Evolutionary conservation across 1,139 yeast genomes (phyloP).

Genomic region (Candida labiduridarum): DNA sequence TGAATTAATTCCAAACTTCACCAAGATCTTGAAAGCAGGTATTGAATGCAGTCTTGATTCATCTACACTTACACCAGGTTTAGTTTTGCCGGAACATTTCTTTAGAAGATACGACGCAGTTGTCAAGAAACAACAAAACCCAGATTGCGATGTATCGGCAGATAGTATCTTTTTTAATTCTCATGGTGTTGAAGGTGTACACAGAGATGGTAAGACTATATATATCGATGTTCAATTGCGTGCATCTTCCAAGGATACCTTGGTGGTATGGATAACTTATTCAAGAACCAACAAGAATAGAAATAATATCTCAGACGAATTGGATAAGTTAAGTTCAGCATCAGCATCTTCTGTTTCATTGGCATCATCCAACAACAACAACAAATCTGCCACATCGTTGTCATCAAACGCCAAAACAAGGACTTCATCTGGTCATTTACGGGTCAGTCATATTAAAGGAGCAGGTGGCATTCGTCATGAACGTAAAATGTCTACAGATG

Average conservation of each 20-base stretch:
- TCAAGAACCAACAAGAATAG: constrained; percentile 48
- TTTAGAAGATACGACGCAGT: constrained; percentile 61
- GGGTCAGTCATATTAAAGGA: constrained; percentile 3
- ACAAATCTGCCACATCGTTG: constrained; percentile 9
- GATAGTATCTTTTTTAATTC: constrained; percentile 59
- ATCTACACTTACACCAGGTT: constrained; percentile 50
- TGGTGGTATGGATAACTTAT: constrained; percentile 86
- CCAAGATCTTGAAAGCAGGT: constrained; percentile 53
- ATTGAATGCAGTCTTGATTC: constrained; percentile 41
- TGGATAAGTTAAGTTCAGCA: constrained; percentile 27
- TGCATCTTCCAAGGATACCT: constrained; percentile 59
- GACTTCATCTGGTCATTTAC: constrained; percentile 3
- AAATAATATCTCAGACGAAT: constrained; percentile 26
- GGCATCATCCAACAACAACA: constrained; percentile 8
- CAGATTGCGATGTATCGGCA: constrained; percentile 16
- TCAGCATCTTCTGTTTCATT: constrained; percentile 14
- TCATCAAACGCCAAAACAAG: constrained; percentile 8
- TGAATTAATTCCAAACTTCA: constrained; percentile 66
- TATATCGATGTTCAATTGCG: constrained; percentile 80
- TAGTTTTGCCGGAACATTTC: constrained; percentile 83
- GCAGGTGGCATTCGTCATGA: constrained; percentile 15
- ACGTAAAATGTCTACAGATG: constrained; percentile 11
- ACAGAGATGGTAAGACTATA: constrained; percentile 66
- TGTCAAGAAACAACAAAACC: constrained; percentile 19
- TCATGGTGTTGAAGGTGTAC: constrained; percentile 66